Conservation (phyloP, 1,139 yeast species). For the Diutina neorugosa region DNA sequence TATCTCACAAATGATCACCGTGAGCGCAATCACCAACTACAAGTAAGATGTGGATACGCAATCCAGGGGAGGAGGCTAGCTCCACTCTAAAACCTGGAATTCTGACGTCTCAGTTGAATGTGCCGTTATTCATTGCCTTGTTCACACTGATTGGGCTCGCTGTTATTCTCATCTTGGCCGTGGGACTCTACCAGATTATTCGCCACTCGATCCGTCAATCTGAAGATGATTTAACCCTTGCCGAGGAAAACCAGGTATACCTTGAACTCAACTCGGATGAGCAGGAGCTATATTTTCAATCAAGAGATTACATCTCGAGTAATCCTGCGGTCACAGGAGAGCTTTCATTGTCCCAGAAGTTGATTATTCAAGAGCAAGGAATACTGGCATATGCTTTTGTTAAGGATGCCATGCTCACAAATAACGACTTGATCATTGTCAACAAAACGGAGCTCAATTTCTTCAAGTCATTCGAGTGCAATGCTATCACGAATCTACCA, state of each 20-base stretch:
- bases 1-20: background rate
- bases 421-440: slow-evolving; percentile 48
- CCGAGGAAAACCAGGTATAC: slow-evolving; percentile 50
- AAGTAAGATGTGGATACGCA: background rate
- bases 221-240: slow-evolving; percentile 49
- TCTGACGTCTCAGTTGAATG: background rate
- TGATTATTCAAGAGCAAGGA: slow-evolving; percentile 81
- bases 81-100: background rate
- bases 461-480: slow-evolving; percentile 56
- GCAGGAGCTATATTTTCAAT: slow-evolving; percentile 68
- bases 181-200: slow-evolving; percentile 3
- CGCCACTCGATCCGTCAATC: slow-evolving; percentile 9
- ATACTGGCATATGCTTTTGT: slow-evolving; percentile 87
- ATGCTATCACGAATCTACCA: slow-evolving; percentile 77
- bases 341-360: slow-evolving; percentile 36
- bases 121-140: background rate
- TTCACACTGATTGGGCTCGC: background rate
- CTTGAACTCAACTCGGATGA: slow-evolving; percentile 56
- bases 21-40: background rate
- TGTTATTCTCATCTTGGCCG: background rate
- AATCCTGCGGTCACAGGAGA: slow-evolving; percentile 43
- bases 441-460: slow-evolving; percentile 73
- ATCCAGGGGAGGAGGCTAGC: background rate
- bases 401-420: slow-evolving; percentile 52
- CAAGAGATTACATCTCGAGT: slow-evolving; percentile 42